Base-by-base conservation (phyloP, 345 rosid species). In the Rhodamnia argentea region DNA sequence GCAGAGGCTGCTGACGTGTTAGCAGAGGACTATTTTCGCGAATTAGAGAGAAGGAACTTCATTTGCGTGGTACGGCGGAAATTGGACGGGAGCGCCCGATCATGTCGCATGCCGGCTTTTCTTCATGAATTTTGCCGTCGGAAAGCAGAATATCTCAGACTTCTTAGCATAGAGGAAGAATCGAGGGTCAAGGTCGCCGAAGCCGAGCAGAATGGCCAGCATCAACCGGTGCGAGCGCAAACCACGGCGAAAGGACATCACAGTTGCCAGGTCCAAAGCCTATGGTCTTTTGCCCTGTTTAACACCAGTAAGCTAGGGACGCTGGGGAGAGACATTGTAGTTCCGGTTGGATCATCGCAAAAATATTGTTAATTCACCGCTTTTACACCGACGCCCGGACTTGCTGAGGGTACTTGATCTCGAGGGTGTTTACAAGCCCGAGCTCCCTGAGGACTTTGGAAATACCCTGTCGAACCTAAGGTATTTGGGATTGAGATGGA, bases 401-500 rank as follows among this genome's bases (percentile, higher is more conserved):
- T 57, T 86, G 88, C 85, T 90, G 15, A 87, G 58, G n/a, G 83
- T 89, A 24, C 88, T 90, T 62, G 92, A 90, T 84, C 87, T 89
- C 1, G 92, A 90, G 62, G 78, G 76, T 57, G 90, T 89, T 4
- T 87, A 90, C 87, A 89, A 87, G 52, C 91, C 92, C 2, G 50
- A 5, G 42, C 87, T 89, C 10, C 87, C 92, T 1, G 29, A 87
- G 37, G 26, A 88, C 8, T 74, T 89, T 40, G 89, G 90, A 32
- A 64, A 87, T 27, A 50, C 87, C 26, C 62, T 74, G 32, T 83
- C 51, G 3, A 83, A 55, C 64, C 60, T 91, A 6, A 91, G 74
- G 87, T 86, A 86, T n/a, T 64, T 91, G 50, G 91, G 93, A 3
- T 83, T 91, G 82, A 87, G 90, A 54, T 58, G 84, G 84, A 91